These are phyloP conservation scores for Houttuynia cordata DNA, from an alignment of 164 flowering plant species.

Conservation along the genomic window DNA sequence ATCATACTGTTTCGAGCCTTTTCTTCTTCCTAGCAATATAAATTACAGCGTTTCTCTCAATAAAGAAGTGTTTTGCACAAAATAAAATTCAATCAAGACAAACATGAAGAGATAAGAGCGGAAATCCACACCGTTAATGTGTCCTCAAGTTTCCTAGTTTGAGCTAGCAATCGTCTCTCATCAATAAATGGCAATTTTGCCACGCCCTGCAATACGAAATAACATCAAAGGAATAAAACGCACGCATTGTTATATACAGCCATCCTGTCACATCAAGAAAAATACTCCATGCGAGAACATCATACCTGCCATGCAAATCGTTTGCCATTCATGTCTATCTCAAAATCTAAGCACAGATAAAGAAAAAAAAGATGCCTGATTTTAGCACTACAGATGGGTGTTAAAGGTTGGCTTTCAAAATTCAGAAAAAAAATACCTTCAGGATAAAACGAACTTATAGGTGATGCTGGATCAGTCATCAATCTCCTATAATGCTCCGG, in stretches of 20 bases:
- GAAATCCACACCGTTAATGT: slow-evolving; percentile 59
- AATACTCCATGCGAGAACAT: too few relatives aligned
- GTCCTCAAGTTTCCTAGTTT: slow-evolving; percentile 70
- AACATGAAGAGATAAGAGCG: not conserved
- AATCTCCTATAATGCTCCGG: slow-evolving; percentile 65
- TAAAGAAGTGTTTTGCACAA: too few relatives aligned
- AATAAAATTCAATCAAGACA: not conserved
- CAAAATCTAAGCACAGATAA: slow-evolving; percentile 59
- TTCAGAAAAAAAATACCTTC: slow-evolving; percentile 37
- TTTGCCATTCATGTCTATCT: slow-evolving; percentile 97
- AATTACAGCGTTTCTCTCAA: too few relatives aligned
- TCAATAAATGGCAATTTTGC: slow-evolving; percentile 94
- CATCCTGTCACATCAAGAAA: not conserved
- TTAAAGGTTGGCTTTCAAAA: not conserved
- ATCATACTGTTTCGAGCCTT: slow-evolving; percentile 57
- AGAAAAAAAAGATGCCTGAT: slow-evolving; percentile 2
- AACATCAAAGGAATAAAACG: too few relatives aligned
- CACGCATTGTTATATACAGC: not conserved
- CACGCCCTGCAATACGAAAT: slow-evolving; percentile 49
- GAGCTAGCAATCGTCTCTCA: slow-evolving; percentile 65
- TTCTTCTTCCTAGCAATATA: slow-evolving; percentile 59
- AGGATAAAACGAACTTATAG: slow-evolving; percentile 71
- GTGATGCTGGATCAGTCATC: slow-evolving; percentile 84
- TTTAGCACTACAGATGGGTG: not conserved
- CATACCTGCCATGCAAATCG: slow-evolving; percentile 95